Evolutionary conservation across 768 basidiomycete species (phyloP), one percentile per base, ranked within the genome.

Genomic region (Mycena kentingensis): DNA sequence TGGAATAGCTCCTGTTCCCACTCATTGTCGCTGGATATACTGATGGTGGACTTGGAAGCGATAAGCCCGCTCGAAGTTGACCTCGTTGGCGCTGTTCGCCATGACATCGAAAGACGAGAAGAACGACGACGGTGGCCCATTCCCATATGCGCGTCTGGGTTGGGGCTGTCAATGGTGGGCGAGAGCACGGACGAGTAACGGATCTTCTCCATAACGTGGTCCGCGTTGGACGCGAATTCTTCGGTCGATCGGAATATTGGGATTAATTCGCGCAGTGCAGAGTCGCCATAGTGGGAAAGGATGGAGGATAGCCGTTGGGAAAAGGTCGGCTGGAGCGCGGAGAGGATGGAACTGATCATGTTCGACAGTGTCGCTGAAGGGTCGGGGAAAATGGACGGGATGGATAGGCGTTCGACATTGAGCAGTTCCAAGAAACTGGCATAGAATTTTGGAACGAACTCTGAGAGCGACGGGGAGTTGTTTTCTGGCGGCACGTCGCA

Each of bases 1-100:
- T 95, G 93, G 66, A 94, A 97, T 15, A 99, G 74, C 45, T 88
- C 86, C 49, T 86, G 87, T 63, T 98, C 93, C 97, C 97, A 98
- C 52, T 87, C 85, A 59, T 80, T 66, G 26, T 67, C 70, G 38
- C 78, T 76, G 18, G 63, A 47, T 12, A 64, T 41, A 51, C 63
- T 31, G 10, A 64, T 43, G 21, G 64, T 32, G 34, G 64, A 51
- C 32, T 65, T 70, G 12, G 61, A 44, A 37, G 49, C 55, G 13
- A 62, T 55, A 28, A 54, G 35, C 13, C 59, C 57, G 36, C 63
- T 61, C 2, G 73, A 64, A 4, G 70, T 47, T 15, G 65, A 60
- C 16, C 71, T 65, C 46, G 67, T 63, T 51, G 71, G 68, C 32
- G 71, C 73, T 28, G 79, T 70, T 21, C 82, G 75, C 71, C 78